These are phyloP conservation scores for Colletotrichum karsti DNA, from an alignment of 2,329 filamentous ascomycete genomes.

Conservation along the genomic window DNA sequence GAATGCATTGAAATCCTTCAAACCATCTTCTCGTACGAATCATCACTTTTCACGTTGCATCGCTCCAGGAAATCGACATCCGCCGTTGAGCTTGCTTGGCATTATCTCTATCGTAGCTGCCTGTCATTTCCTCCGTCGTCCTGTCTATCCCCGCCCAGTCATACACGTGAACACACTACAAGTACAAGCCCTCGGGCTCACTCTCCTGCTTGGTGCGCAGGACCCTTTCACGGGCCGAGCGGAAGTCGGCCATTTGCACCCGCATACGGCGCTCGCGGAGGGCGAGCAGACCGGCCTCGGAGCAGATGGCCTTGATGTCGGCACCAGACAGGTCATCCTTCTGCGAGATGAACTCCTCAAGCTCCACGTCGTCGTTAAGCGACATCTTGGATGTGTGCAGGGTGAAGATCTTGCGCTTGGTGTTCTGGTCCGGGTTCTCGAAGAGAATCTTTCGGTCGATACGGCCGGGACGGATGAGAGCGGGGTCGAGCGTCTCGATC, in stretches of 20 bases:
- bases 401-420: slow-evolving; percentile 96
- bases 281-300: slow-evolving; percentile 93
- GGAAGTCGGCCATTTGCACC: slow-evolving; percentile 98
- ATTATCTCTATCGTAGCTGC: slow-evolving; percentile 26
- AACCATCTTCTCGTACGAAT: too few species aligned
- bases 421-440: slow-evolving; percentile 80
- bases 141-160: background rate
- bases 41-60: too few species aligned
- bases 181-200: slow-evolving; percentile 96
- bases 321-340: slow-evolving; percentile 98
- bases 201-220: slow-evolving; percentile 99
- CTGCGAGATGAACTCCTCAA: slow-evolving; percentile 98
- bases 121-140: background rate
- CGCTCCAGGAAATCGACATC: too few species aligned
- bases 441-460: slow-evolving; percentile 97
- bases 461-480: slow-evolving; percentile 93
- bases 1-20: too few species aligned
- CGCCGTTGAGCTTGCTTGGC: slow-evolving; percentile 6
- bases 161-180: slow-evolving; percentile 66
- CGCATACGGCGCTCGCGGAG: slow-evolving; percentile 95
- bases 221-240: slow-evolving; percentile 89
- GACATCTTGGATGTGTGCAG: slow-evolving; percentile 99
- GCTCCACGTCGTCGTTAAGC: slow-evolving; percentile 92
- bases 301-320: slow-evolving; percentile 99
- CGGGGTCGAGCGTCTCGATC: slow-evolving; percentile 96